A percentile compares a stretch with the other conserved stretches of the same genome.
These are phyloP conservation scores for Trypanosoma theileri DNA, from an alignment of 208 protist species.

Conservation along the genomic window DNA sequence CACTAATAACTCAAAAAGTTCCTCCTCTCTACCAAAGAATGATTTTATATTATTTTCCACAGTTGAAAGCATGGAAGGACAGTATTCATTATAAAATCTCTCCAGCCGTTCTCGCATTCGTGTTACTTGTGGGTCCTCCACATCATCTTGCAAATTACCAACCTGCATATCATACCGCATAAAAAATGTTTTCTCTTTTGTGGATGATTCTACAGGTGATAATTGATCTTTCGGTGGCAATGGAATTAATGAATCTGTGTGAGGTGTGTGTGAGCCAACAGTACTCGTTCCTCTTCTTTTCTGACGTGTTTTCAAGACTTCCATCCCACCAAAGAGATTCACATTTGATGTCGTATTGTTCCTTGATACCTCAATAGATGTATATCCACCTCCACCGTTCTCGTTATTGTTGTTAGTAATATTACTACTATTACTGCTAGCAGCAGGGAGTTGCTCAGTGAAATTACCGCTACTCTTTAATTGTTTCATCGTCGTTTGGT, in stretches of 20 bases:
- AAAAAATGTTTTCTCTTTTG: slow-evolving; percentile 18
- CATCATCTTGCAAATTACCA: slow-evolving; percentile 15
- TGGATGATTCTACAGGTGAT: not conserved
- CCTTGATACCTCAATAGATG: not conserved
- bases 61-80: slow-evolving; percentile 37
- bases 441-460: not conserved
- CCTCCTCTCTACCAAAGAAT: slow-evolving; percentile 36
- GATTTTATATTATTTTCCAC: slow-evolving; percentile 37
- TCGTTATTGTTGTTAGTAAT: not conserved
- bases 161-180: slow-evolving; percentile 10
- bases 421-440: not conserved
- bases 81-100: slow-evolving; percentile 47
- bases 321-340: slow-evolving; percentile 29
- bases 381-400: not conserved
- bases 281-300: slow-evolving; percentile 12
- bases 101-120: slow-evolving; percentile 33
- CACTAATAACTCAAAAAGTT: slow-evolving; percentile 48
- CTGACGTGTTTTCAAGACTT: slow-evolving; percentile 18
- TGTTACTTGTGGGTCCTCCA: slow-evolving; percentile 14
- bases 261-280: slow-evolving; percentile 16
- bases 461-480: no score
- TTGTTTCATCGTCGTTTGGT: not conserved
- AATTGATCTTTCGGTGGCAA: not conserved
- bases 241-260: slow-evolving; percentile 7
- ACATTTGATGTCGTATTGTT: not conserved